phyloP scores from a whole-genome alignment of 257 asterid genomes.

The Jacaranda copaia region DNA sequence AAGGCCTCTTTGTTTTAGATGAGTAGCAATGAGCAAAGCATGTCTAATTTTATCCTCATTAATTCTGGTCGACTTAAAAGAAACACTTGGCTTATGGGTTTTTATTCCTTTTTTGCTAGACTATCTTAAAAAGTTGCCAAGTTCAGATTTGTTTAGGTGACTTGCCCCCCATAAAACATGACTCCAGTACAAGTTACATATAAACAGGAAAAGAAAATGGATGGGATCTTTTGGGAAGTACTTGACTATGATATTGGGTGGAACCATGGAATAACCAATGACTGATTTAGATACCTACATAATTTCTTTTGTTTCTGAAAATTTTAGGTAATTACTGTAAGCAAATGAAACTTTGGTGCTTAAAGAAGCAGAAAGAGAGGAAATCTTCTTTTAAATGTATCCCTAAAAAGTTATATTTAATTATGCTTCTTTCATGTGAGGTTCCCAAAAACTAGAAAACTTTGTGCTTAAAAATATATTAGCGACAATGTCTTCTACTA shows the following conservation, averaged over 20 bases:
- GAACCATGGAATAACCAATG: neutral
- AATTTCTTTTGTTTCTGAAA: neutral
- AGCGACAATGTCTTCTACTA: slow-evolving; percentile 58
- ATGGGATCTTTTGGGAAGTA: too few species aligned
- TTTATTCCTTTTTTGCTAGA: neutral
- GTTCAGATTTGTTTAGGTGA: too few species aligned
- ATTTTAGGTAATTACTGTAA: slow-evolving; percentile 9
- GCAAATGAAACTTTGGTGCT: slow-evolving; percentile 3
- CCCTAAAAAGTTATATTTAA: slow-evolving; percentile 10
- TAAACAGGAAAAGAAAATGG: neutral
- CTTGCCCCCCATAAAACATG: neutral
- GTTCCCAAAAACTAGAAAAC: slow-evolving; percentile 27
- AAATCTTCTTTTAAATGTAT: neutral
- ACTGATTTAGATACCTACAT: neutral
- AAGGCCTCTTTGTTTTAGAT: neutral
- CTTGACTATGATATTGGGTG: neutral
- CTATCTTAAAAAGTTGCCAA: neutral
- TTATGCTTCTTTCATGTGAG: slow-evolving; percentile 17
- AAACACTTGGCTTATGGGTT: neutral
- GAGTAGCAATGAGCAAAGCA: too few species aligned
- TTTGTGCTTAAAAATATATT: slow-evolving; percentile 32
- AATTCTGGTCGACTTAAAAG: neutral
- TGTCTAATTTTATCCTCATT: neutral
- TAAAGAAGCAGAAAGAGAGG: neutral
- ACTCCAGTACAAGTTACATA: too few species aligned